Evolutionary conservation across 768 basidiomycete genomes (phyloP).

Genomic region (Pholiota microspora): DNA sequence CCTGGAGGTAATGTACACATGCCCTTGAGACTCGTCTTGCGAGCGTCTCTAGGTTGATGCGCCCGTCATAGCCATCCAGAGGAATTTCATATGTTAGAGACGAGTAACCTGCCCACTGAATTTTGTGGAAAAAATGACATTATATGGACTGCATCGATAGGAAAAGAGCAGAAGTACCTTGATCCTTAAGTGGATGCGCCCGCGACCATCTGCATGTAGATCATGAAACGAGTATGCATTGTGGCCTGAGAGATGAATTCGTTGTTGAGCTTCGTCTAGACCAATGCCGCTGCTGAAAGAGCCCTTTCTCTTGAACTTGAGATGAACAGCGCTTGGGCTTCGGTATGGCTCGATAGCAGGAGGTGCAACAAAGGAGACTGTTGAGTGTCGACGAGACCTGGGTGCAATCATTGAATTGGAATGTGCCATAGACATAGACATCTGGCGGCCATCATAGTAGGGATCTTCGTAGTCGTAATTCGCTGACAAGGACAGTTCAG

Average conservation of each 20-base stretch:
- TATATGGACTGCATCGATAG: neutral
- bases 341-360: constrained; percentile 43
- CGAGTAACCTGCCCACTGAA: constrained; percentile 68
- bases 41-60: constrained; percentile 63
- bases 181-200: constrained; percentile 60
- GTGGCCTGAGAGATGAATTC: constrained; percentile 56
- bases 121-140: neutral
- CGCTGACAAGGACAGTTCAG: constrained; percentile 17
- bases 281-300: constrained; percentile 62
- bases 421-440: constrained; percentile 35
- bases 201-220: constrained; percentile 58
- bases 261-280: constrained; percentile 67
- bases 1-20: constrained; percentile 75
- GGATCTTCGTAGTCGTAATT: constrained; percentile 57
- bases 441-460: constrained; percentile 49
- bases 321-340: constrained; percentile 44
- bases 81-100: constrained; percentile 76
- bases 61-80: constrained; percentile 63
- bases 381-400: constrained; percentile 48
- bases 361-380: constrained; percentile 45
- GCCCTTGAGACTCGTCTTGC: constrained; percentile 68
- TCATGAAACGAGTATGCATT: constrained; percentile 65
- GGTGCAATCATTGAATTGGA: constrained; percentile 29
- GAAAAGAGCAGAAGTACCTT: constrained; percentile 42
- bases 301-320: constrained; percentile 77